A percentile compares a stretch with the other conserved stretches of the same genome.
phyloP scores from a whole-genome alignment of 306 rosid genomes.

The Morella rubra region DNA sequence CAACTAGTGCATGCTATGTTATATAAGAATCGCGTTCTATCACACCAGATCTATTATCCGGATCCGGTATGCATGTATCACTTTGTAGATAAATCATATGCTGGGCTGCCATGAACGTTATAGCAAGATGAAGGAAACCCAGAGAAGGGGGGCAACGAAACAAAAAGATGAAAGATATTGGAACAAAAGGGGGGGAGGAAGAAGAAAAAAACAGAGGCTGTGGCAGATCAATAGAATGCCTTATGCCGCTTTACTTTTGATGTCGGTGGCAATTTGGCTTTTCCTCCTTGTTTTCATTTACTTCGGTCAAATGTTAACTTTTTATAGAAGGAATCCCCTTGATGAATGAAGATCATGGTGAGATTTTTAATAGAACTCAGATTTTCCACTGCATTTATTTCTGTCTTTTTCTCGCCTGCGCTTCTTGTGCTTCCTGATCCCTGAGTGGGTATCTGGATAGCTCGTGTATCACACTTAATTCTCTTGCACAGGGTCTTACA shows the following conservation, averaged over 20 bases:
- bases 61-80: constrained; percentile 34
- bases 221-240: constrained; percentile 21
- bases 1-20: constrained; percentile 30
- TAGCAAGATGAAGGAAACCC: neutral
- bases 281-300: neutral
- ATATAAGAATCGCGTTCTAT: constrained; percentile 20
- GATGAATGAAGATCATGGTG: constrained; percentile 54
- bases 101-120: neutral
- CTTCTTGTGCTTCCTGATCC: neutral
- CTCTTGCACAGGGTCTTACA: neutral
- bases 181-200: neutral
- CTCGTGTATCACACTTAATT: constrained; percentile 1
- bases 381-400: constrained; percentile 4
- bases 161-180: neutral
- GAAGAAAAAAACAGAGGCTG: neutral
- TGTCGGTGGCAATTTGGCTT: constrained; percentile 27
- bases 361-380: constrained; percentile 44
- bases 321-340: constrained; percentile 65
- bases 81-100: constrained; percentile 32
- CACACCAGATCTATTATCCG: constrained; percentile 29
- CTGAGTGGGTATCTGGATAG: neutral
- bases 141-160: neutral
- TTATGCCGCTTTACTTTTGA: constrained; percentile 26
- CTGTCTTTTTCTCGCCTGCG: neutral
- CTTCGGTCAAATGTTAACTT: constrained; percentile 6